Evolutionary conservation across 441 rosid genomes (phyloP).

Genomic region (Brassica hybrid): DNA sequence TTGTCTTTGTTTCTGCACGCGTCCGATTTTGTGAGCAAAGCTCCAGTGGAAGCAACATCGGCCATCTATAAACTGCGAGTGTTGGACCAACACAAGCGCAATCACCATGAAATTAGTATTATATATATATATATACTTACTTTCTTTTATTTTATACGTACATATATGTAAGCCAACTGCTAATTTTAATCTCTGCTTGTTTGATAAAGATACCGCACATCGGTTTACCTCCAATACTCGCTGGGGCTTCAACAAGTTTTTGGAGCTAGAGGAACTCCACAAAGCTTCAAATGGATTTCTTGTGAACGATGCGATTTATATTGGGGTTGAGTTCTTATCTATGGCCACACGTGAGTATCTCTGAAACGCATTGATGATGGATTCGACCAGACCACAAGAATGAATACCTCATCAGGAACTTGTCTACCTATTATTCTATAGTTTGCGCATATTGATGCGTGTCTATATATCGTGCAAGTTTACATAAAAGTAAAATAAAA

Average conservation of each 20-base stretch:
- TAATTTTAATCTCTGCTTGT: not conserved
- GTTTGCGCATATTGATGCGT: not conserved
- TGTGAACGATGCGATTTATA: conserved; percentile 18
- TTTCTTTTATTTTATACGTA: not conserved
- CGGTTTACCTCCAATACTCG: not conserved
- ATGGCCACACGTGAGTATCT: conserved; percentile 10
- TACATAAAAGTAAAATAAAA: not conserved
- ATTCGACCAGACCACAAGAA: conserved; percentile 10
- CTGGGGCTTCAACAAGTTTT: not conserved
- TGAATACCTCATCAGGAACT: not conserved
- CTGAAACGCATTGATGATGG: not conserved
- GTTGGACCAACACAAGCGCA: conserved; percentile 29
- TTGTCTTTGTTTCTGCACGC: conserved; percentile 20
- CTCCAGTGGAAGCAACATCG: not conserved
- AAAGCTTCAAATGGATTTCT: not conserved
- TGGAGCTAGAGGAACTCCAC: conserved; percentile 4
- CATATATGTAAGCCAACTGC: not conserved
- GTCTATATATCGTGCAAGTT: not conserved
- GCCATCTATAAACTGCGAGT: conserved; percentile 15
- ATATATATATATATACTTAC: not conserved
- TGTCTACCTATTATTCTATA: conserved; percentile 10
- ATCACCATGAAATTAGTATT: conserved; percentile 1
- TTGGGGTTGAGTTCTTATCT: conserved; percentile 26
- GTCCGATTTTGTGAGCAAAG: not conserved
- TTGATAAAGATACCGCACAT: not conserved